Conservation (phyloP, 2,329 filamentous ascomycete species). For the Cercospora zeae-maydis region DNA sequence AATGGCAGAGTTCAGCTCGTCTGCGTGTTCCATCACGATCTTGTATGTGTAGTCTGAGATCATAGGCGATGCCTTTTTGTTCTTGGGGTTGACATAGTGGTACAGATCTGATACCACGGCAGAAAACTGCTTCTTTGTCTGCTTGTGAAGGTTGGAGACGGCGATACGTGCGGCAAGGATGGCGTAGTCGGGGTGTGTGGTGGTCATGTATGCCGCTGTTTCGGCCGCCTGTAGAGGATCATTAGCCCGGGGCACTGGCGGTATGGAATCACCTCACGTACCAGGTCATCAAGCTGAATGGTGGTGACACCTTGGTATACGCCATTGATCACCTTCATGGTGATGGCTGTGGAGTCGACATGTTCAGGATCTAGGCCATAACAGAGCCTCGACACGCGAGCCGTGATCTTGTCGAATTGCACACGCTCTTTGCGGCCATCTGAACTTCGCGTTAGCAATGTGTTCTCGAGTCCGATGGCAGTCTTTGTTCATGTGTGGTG, state of each 20-base stretch:
- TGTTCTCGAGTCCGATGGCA: background rate
- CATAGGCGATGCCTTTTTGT: conserved; percentile 80
- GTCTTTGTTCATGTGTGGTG: conserved; percentile 16
- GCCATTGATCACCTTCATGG: conserved; percentile 98
- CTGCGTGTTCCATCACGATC: conserved; percentile 90
- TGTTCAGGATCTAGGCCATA: conserved; percentile 95
- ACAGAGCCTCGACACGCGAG: conserved; percentile 93
- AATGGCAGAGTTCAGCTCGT: conserved; percentile 97
- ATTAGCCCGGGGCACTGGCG: conserved; percentile 10
- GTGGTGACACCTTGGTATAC: conserved; percentile 98
- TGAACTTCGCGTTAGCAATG: conserved; percentile 41
- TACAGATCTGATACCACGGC: conserved; percentile 88
- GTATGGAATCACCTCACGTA: conserved; percentile 49
- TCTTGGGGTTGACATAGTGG: conserved; percentile 95
- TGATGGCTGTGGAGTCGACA: conserved; percentile 96
- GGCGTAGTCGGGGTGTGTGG: conserved; percentile 97
- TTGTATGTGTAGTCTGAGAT: conserved; percentile 89
- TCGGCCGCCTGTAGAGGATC: conserved; percentile 71
- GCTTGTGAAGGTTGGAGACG: conserved; percentile 99
- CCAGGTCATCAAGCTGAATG: conserved; percentile 91
- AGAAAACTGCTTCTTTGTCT: conserved; percentile 99
- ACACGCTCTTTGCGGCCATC: conserved; percentile 99
- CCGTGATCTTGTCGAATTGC: conserved; percentile 99
- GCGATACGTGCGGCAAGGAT: conserved; percentile 97
- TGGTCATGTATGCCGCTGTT: conserved; percentile 99